Evolutionary conservation across 2,329 filamentous ascomycete genomes (phyloP).

Genomic region (Penicillium glabrum): DNA sequence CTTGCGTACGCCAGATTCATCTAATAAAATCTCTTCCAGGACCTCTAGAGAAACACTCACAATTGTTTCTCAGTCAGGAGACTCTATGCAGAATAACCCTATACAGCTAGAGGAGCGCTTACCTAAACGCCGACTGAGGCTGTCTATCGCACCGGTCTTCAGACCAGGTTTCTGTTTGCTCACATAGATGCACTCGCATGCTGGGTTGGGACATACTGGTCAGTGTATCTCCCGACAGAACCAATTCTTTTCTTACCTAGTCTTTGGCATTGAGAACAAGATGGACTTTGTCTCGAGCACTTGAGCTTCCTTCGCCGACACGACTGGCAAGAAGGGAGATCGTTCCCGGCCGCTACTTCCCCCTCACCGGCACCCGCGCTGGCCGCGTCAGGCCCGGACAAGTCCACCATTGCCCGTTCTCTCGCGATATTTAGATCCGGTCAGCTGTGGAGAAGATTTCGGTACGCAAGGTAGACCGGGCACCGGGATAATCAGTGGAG

Average conservation of each 20-base stretch:
- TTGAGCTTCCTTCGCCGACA: slow-evolving; percentile 6
- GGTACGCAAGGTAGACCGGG: not conserved
- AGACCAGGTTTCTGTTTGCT: slow-evolving; percentile 39
- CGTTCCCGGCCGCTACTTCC: not conserved
- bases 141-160: slow-evolving; percentile 40
- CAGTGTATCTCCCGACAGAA: not conserved
- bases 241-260: not conserved
- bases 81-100: not conserved
- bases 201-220: not conserved
- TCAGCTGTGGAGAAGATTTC: not conserved
- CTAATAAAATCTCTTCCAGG: not conserved
- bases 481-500: not conserved
- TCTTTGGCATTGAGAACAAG: slow-evolving; percentile 2
- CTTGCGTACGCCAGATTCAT: not conserved
- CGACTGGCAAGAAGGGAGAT: slow-evolving; percentile 1
- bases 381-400: not conserved
- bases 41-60: not conserved
- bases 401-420: not conserved
- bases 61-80: not conserved
- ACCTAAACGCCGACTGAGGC: slow-evolving; percentile 33
- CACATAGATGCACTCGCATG: slow-evolving; percentile 31
- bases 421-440: not conserved
- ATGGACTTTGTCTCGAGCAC: slow-evolving; percentile 3
- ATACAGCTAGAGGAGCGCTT: slow-evolving; percentile 10
- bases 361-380: not conserved